phyloP scores from a whole-genome alignment of 306 rosid genomes.

The Prunus mira region DNA sequence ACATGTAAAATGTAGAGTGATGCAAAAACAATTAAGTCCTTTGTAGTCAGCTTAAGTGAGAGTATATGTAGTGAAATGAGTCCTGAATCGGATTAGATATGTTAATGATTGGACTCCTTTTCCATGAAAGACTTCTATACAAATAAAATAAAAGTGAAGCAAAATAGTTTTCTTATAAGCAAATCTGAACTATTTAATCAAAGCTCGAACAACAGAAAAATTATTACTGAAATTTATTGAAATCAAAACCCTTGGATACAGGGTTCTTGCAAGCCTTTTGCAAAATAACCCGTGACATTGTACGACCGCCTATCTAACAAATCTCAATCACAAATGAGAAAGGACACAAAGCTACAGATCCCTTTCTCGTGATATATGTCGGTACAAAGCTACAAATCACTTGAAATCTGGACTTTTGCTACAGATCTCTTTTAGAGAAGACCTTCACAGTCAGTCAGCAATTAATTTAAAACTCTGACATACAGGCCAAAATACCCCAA shows the following conservation, averaged over 20 bases:
- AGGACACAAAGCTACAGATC: constrained; percentile 17
- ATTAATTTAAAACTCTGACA: neutral
- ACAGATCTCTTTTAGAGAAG: neutral
- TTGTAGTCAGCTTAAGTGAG: no score
- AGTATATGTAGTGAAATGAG: no score
- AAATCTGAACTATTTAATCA: neutral
- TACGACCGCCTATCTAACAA: neutral
- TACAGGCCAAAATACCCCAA: neutral
- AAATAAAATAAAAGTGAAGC: no score
- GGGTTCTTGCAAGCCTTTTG: constrained; percentile 1
- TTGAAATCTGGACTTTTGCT: neutral
- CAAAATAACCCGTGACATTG: constrained; percentile 37
- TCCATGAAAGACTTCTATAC: no score
- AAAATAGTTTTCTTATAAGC: no score
- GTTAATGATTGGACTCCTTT: no score
- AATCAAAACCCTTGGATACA: neutral
- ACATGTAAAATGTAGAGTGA: neutral
- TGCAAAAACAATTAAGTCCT: neutral
- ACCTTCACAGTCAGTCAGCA: neutral
- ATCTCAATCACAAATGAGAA: constrained; percentile 2
- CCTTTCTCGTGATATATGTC: constrained; percentile 23
- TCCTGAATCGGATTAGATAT: no score
- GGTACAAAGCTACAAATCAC: constrained; percentile 8
- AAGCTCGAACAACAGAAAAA: neutral
- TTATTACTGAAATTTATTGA: neutral